Percentiles rank a stretch among this genome's conserved stretches.
Evolutionary conservation across 805 yeast genomes (phyloP).

Genomic region (Pichia insulana): DNA sequence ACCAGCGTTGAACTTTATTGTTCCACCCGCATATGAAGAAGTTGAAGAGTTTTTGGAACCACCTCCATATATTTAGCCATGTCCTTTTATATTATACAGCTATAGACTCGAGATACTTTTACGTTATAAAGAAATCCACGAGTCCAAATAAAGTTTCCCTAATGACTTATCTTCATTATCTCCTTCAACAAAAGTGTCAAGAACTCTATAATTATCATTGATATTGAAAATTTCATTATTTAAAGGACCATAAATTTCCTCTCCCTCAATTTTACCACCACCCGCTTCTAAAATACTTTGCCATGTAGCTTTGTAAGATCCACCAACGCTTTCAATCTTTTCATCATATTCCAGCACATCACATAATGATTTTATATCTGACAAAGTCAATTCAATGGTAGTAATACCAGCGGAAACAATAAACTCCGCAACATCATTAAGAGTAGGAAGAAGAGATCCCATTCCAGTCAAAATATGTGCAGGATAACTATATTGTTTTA

Average conservation of each 20-base stretch:
- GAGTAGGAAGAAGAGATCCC: constrained; percentile 49
- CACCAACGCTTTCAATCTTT: constrained; percentile 59
- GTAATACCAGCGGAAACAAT: constrained; percentile 67
- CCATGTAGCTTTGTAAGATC: constrained; percentile 74
- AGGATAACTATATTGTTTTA: constrained; percentile 23
- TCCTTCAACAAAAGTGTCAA: constrained; percentile 14
- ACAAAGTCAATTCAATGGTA: constrained; percentile 63
- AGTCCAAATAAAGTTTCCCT: constrained; percentile 20
- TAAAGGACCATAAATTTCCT: constrained; percentile 23
- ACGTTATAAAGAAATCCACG: constrained; percentile 23
- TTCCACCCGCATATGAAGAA: constrained; percentile 15
- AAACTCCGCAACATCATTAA: constrained; percentile 69
- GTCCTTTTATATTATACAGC: not conserved
- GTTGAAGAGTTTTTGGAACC: constrained; percentile 4
- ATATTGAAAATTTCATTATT: constrained; percentile 24
- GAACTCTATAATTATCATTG: constrained; percentile 25
- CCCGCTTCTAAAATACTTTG: constrained; percentile 71
- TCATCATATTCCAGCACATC: constrained; percentile 86
- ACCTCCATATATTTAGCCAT: constrained; percentile 7
- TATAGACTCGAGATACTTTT: not conserved
- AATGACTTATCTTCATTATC: constrained; percentile 11
- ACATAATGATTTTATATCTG: constrained; percentile 74
- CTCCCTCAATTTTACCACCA: constrained; percentile 29
- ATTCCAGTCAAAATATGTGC: constrained; percentile 14
- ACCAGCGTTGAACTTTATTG: constrained; percentile 4